These are phyloP conservation scores for Eustoma russellianum DNA, from an alignment of 257 asterid species.

Conservation along the genomic window DNA sequence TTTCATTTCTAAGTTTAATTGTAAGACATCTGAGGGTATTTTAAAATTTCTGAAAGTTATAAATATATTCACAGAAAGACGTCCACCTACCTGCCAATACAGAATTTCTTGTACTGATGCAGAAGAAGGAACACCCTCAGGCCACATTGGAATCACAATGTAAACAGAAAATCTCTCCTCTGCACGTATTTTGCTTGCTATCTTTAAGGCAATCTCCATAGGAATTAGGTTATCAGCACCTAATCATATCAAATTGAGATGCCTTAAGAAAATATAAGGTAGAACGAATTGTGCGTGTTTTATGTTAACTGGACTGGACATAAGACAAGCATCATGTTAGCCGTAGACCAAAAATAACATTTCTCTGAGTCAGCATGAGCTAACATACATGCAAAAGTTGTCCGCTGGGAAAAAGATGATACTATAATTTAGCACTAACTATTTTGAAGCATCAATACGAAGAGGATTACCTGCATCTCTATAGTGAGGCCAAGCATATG, in stretches of 20 bases:
- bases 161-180: constrained; percentile 75
- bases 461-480: constrained; percentile 52
- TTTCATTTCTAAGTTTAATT: no score
- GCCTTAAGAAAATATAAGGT: constrained; percentile 5
- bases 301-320: not conserved
- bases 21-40: no score
- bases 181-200: constrained; percentile 72
- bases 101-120: constrained; percentile 90
- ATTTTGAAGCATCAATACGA: not conserved
- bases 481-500: constrained; percentile 90
- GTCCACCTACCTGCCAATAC: constrained; percentile 70
- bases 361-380: not conserved
- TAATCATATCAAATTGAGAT: constrained; percentile 16
- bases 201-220: constrained; percentile 81
- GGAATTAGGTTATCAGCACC: constrained; percentile 96
- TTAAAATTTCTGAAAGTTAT: no score
- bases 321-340: not conserved
- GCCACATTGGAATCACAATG: constrained; percentile 91
- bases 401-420: not conserved
- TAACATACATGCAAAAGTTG: no score
- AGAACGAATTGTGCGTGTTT: not conserved
- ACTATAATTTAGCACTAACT: no score
- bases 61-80: no score
- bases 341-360: not conserved
- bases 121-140: constrained; percentile 82